A percentile compares a stretch with the other conserved stretches of the same genome.
phyloP scores from a whole-genome alignment of 345 rosid genomes.

The Hirschfeldia incana region DNA sequence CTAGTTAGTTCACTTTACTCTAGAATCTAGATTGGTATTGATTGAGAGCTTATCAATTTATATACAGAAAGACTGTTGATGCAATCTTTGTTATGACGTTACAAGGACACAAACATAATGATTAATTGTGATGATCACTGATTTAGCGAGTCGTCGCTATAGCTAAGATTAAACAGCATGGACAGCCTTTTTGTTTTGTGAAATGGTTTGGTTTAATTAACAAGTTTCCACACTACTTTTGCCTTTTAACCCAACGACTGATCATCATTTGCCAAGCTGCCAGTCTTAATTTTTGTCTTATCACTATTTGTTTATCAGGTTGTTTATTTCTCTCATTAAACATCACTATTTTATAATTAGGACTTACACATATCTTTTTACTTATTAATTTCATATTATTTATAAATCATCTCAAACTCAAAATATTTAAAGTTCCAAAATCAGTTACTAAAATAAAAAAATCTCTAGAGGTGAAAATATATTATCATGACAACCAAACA shows the following conservation, averaged over 20 bases:
- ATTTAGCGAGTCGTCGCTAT: slow-evolving; percentile 20
- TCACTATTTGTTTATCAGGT: neutral
- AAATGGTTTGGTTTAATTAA: neutral
- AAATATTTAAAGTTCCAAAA: neutral
- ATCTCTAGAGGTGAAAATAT: neutral
- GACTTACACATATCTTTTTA: too few relatives aligned
- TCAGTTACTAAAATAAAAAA: neutral
- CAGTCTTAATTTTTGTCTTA: neutral
- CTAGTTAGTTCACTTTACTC: neutral
- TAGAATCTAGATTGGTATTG: too few relatives aligned
- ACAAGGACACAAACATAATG: slow-evolving; percentile 20
- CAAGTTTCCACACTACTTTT: slow-evolving; percentile 13
- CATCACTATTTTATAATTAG: neutral
- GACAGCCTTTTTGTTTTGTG: neutral
- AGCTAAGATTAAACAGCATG: slow-evolving; percentile 2
- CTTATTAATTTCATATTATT: neutral
- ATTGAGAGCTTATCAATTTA: neutral
- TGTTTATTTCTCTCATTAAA: neutral
- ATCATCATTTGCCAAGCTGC: slow-evolving; percentile 29
- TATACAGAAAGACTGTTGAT: neutral
- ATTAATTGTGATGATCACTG: neutral
- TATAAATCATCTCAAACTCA: neutral
- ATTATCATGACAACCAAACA: neutral
- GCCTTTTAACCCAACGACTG: slow-evolving; percentile 19
- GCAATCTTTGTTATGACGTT: slow-evolving; percentile 10